A percentile compares a stretch with the other conserved stretches of the same genome.
These are phyloP conservation scores for Actinidia arguta DNA, from an alignment of 179 eudicot genomes.

Conservation along the genomic window DNA sequence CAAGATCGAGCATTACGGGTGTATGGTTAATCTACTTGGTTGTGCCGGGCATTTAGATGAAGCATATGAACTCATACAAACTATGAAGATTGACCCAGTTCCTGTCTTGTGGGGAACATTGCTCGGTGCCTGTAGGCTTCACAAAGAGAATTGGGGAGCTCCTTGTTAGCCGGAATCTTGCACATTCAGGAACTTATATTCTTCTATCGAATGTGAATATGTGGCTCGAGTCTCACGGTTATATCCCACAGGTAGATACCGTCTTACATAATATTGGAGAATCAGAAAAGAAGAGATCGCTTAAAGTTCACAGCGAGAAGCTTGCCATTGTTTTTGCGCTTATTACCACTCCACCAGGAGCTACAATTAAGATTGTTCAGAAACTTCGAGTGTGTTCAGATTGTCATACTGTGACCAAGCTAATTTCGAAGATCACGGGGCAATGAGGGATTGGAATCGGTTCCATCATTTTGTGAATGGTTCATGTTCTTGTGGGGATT, in stretches of 20 bases:
- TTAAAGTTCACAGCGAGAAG: constrained; percentile 39
- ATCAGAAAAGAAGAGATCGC: constrained; percentile 51
- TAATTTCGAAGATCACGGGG: constrained; percentile 56
- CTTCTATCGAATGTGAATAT: constrained; percentile 61
- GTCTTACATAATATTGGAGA: constrained; percentile 57
- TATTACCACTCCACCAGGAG: constrained; percentile 60
- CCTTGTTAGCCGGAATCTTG: constrained; percentile 47
- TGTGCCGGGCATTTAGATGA: constrained; percentile 35
- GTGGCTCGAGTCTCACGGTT: constrained; percentile 50
- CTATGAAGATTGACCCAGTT: constrained; percentile 50
- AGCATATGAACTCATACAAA: constrained; percentile 57
- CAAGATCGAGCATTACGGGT: constrained; percentile 72
- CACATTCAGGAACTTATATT: constrained; percentile 58
- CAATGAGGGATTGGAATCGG: constrained; percentile 12
- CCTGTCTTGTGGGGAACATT: constrained; percentile 62
- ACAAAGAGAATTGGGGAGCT: constrained; percentile 54
- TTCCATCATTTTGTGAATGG: constrained; percentile 9
- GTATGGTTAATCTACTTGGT: constrained; percentile 74
- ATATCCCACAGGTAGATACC: constrained; percentile 46
- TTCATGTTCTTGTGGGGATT: constrained; percentile 6
- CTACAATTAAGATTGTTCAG: constrained; percentile 64
- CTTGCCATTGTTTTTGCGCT: constrained; percentile 66
- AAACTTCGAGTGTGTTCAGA: constrained; percentile 65
- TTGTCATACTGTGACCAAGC: constrained; percentile 66
- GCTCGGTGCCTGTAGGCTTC: constrained; percentile 65